A percentile compares a stretch with the other conserved stretches of the same genome.
phyloP scores from a whole-genome alignment of 345 rosid species.

The Cardamine occulta region DNA sequence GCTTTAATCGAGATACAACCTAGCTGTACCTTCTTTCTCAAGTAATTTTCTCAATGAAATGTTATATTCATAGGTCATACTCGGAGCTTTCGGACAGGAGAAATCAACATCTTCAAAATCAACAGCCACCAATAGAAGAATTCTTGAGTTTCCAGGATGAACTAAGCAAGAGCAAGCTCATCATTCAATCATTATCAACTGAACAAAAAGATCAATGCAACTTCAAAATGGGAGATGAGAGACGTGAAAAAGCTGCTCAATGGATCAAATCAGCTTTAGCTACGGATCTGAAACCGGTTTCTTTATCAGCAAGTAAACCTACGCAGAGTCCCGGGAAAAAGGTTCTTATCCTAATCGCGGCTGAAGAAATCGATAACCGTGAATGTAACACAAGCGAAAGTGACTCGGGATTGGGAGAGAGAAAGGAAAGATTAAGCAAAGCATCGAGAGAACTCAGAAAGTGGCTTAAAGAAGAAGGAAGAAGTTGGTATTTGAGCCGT shows the following conservation, averaged over 20 bases:
- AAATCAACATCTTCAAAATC: conserved; percentile 41
- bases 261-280: conserved; percentile 70
- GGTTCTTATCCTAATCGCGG: conserved; percentile 23
- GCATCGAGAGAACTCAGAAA: conserved; percentile 48
- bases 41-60: neutral
- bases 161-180: conserved; percentile 50
- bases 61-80: conserved; percentile 49
- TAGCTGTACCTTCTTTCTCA: conserved; percentile 17
- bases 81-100: conserved; percentile 57
- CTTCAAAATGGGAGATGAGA: conserved; percentile 47
- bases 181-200: conserved; percentile 50
- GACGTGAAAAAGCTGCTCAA: conserved; percentile 53
- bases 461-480: conserved; percentile 52
- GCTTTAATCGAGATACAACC: neutral
- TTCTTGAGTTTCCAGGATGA: conserved; percentile 64
- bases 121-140: conserved; percentile 51
- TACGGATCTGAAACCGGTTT: conserved; percentile 53
- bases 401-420: conserved; percentile 43
- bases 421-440: conserved; percentile 37
- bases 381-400: conserved; percentile 36
- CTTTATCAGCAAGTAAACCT: conserved; percentile 27
- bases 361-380: conserved; percentile 21
- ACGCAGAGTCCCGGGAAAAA: conserved; percentile 28
- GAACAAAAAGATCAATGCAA: conserved; percentile 28
- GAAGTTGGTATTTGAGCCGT: conserved; percentile 55